Conservation (phyloP, 2,329 filamentous ascomycete species). For the Colletotrichum sp. region DNA sequence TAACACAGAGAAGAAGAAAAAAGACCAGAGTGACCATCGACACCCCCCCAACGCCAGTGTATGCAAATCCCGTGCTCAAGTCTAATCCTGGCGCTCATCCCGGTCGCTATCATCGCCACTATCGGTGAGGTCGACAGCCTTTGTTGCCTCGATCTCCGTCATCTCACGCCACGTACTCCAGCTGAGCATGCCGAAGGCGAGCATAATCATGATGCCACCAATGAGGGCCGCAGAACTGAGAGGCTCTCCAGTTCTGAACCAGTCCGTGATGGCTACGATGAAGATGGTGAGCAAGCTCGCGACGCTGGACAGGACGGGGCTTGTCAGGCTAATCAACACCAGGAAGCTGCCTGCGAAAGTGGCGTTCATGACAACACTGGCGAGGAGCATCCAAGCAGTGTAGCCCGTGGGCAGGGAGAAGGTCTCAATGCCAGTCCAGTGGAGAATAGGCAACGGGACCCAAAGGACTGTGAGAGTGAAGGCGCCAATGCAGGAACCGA, state of each 20-base stretch:
- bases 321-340: conserved; percentile 90
- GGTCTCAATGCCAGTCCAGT: conserved; percentile 76
- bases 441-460: conserved; percentile 87
- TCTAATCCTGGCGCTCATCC: conserved; percentile 37
- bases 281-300: conserved; percentile 96
- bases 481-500: conserved; percentile 83
- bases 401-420: conserved; percentile 83
- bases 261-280: conserved; percentile 91
- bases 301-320: conserved; percentile 89
- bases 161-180: conserved; percentile 96
- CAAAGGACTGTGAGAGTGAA: conserved; percentile 90
- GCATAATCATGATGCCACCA: conserved; percentile 87
- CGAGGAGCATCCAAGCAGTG: conserved; percentile 78
- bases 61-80: background rate
- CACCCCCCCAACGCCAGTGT: conserved; percentile 3
- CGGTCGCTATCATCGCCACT: conserved; percentile 49
- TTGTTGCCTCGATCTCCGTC: conserved; percentile 77
- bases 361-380: conserved; percentile 87
- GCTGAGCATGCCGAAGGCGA: conserved; percentile 84
- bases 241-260: conserved; percentile 79
- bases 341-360: conserved; percentile 93
- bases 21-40: background rate
- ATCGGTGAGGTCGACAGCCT: conserved; percentile 50
- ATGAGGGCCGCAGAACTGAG: conserved; percentile 76
- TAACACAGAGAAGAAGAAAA: background rate